Base-by-base conservation (phyloP, 2,329 filamentous ascomycete genomes). In the Gyromitra esculenta region DNA sequence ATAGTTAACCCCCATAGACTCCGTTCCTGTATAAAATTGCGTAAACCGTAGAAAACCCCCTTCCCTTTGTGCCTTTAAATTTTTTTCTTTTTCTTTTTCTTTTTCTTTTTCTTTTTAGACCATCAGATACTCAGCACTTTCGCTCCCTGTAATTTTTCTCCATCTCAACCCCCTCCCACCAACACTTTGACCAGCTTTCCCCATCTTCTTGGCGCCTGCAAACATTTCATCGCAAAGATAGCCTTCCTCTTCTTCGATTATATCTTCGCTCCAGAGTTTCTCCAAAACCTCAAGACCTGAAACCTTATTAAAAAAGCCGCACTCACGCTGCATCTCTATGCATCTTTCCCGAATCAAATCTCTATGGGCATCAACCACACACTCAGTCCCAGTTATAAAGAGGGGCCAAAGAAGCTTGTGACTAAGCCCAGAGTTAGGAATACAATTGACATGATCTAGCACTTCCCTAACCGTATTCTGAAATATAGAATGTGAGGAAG, bases 371-470 rank as follows among this genome's bases (percentile, higher is more conserved):
- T 92, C 89, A 79, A 93, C 91, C 78, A 96, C 91, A 81, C 93
- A 97, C 85, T 97, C 95, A 25, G 92, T 94, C 21, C 94, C 94
- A 0, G 91, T 90, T 67, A 97, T 91, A 82, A 97, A 97, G 1
- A 97, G 87, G 1, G 95, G 94, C 95, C 94, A 97, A 7, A 97
- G 88, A 8, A 97, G 85, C 82, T 97, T 97, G 82, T 97, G 96
- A 84, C 97, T 91, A 62, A 87, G 88, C 81, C 88, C 90, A 52
- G 88, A 91, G 1, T 90, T 87, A 77, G 92, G 90, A 48, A 97
- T 89, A 68, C 90, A 91, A 5, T 90, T 91, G 73, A 96, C 92
- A 84, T 96, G 95, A 84, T 90, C 92, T 52, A 97, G 88, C 0
- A 94, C 92, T 79, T 93, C 90, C 81, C 90, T 90, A 71, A 97